Base-by-base conservation (phyloP, 2,329 filamentous ascomycete genomes). In the Fusarium ramigenum region DNA sequence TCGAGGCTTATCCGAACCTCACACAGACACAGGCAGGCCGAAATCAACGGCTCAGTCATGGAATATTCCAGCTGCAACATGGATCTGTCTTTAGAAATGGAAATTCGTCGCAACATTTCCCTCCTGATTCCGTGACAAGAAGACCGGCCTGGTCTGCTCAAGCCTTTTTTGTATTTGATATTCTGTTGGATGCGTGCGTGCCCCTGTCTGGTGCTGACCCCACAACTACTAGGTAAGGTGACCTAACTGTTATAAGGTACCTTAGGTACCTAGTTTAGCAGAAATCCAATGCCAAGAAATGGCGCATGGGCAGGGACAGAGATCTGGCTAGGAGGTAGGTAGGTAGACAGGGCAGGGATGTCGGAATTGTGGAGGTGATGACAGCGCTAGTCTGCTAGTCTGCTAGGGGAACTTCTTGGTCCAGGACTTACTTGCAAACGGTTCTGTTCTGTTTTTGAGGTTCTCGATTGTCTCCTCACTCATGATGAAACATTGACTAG, bases 251-350 rank as follows among this genome's bases (percentile, higher is more conserved):
- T 47, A 28, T 47, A 28, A 28, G 28, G 28, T 28, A 25, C 25
- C 25, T 25, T 25, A 25, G 25, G 25, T 25, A 25, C 25, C 25
- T 25, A 28, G 28, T 32, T 52, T 34, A 32, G 44, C 32, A 73
- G 65, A 68, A 70, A 37, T 19, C 9, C 36, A 37, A 66, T 64
- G 72, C 72, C 72, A 75, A 75, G 72, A 75, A 75, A 75, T 75
- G 72, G 72, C 72, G 72, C 72, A 75, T 65, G 59, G 53, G 32
- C 46, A 65, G 60, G 53, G 53, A 34, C 47, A 68, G 68, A 74
- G 72, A 74, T 74, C 72, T 46, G 72, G 49, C 72, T 74, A 74
- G 34, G 34, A 74, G 34, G 34, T 32, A 14, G 11, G 11, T 12
- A 32, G 16, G 16, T 16, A 42, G 72, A 72, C 72, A 75, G 54